phyloP scores from a whole-genome alignment of 75 land plant genomes.

The Cupressus sempervirens region DNA sequence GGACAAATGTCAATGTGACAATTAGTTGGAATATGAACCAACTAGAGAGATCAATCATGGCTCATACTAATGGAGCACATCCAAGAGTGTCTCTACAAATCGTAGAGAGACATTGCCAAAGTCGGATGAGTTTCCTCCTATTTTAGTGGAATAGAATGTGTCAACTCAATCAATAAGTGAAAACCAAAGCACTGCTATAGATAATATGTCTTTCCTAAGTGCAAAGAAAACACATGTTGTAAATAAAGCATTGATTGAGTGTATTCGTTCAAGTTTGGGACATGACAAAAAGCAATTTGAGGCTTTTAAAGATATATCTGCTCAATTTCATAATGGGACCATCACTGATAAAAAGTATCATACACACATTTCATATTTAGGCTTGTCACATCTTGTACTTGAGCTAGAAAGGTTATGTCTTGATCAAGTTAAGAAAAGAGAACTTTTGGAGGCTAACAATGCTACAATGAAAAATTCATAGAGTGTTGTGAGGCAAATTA shows the following conservation, averaged over 20 bases:
- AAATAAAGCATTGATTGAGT: slow-evolving; percentile 78
- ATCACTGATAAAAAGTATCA: slow-evolving; percentile 55
- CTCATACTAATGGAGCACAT: not conserved
- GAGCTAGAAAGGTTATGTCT: slow-evolving; percentile 90
- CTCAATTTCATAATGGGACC: slow-evolving; percentile 56
- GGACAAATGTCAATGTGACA: not conserved
- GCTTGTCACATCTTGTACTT: slow-evolving; percentile 67
- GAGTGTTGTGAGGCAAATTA: slow-evolving; percentile 6
- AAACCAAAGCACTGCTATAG: not conserved
- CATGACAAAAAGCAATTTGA: slow-evolving; percentile 69
- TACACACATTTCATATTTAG: slow-evolving; percentile 56
- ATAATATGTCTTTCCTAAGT: slow-evolving; percentile 11
- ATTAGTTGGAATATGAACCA: not conserved
- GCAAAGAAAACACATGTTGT: slow-evolving; percentile 68
- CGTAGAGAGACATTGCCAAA: not conserved
- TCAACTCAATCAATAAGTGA: slow-evolving; percentile 9
- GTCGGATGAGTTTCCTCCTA: slow-evolving; percentile 16
- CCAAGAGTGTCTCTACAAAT: not conserved
- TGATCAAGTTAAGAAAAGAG: slow-evolving; percentile 68
- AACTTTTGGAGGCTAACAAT: slow-evolving; percentile 54
- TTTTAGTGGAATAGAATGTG: not conserved
- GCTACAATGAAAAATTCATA: not conserved
- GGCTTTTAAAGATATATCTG: slow-evolving; percentile 69
- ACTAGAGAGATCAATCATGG: not conserved
- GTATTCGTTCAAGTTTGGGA: slow-evolving; percentile 52